Conservation (phyloP, 2,329 filamentous ascomycete species). For the Clathrospora elynae region DNA sequence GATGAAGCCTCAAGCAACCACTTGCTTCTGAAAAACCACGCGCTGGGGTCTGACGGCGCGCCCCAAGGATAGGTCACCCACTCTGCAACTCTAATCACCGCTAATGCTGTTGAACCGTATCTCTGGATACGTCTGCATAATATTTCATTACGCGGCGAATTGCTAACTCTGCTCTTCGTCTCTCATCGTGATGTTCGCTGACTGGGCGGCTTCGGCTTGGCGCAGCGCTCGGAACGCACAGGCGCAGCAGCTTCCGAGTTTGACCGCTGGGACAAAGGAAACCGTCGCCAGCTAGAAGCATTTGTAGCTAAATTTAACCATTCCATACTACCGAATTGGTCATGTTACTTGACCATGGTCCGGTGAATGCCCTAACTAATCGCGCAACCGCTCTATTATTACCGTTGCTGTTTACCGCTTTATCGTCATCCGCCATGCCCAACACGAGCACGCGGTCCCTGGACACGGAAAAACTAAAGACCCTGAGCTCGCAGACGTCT, state of each 20-base stretch:
- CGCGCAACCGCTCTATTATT: constrained; percentile 16
- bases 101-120: constrained; percentile 28
- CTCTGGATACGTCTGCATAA: constrained; percentile 21
- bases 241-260: constrained; percentile 40
- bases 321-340: constrained; percentile 24
- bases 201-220: constrained; percentile 28
- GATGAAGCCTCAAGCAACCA: constrained; percentile 44
- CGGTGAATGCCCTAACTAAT: constrained; percentile 2
- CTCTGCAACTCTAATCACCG: constrained; percentile 24
- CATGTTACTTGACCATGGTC: constrained; percentile 14
- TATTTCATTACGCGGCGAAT: constrained; percentile 11
- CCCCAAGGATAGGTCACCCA: constrained; percentile 22
- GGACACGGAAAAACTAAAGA: constrained; percentile 12
- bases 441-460: constrained; percentile 8
- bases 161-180: constrained; percentile 2
- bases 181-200: constrained; percentile 10
- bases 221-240: constrained; percentile 32
- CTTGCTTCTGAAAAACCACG: constrained; percentile 6
- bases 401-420: constrained; percentile 12
- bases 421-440: constrained; percentile 7
- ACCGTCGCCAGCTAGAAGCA: constrained; percentile 32
- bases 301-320: constrained; percentile 38
- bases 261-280: constrained; percentile 44
- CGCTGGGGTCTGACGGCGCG: constrained; percentile 20
- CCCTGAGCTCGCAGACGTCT: constrained; percentile 17